Evolutionary conservation across 2,329 filamentous ascomycete species (phyloP).

Genomic region (Eurotiales sp.): DNA sequence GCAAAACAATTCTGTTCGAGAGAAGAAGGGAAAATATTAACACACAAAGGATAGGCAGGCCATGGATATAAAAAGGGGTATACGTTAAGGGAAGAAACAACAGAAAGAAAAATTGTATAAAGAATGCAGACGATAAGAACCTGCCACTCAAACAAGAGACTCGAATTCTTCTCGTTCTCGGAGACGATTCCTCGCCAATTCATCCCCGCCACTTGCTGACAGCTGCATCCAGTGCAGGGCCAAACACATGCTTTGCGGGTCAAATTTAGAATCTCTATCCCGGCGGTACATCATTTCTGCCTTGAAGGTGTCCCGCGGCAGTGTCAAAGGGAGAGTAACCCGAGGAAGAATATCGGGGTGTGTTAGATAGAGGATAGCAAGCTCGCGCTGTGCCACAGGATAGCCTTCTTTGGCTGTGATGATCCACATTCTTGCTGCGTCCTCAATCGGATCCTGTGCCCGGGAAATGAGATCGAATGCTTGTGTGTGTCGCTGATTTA

Average conservation of each 20-base stretch:
- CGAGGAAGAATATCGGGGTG: conserved; percentile 79
- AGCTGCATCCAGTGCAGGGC: conserved; percentile 97
- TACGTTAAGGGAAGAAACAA: conserved; percentile 13
- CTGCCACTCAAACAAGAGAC: conserved; percentile 46
- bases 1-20: neutral
- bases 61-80: conserved; percentile 13
- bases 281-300: conserved; percentile 71
- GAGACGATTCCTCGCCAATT: conserved; percentile 76
- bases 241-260: conserved; percentile 86
- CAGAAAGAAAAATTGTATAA: conserved; percentile 14
- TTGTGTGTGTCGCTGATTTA: conserved; percentile 34
- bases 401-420: conserved; percentile 93
- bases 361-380: conserved; percentile 89
- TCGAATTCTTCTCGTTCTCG: conserved; percentile 65
- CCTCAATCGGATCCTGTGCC: conserved; percentile 48
- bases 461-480: conserved; percentile 28
- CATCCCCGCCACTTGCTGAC: conserved; percentile 79
- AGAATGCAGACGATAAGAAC: conserved; percentile 16
- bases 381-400: conserved; percentile 82
- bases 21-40: neutral
- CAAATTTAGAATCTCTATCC: conserved; percentile 63
- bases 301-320: conserved; percentile 85
- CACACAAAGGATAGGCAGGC: neutral
- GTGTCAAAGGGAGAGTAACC: conserved; percentile 77
- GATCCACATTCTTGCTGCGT: conserved; percentile 84